phyloP scores from a whole-genome alignment of 2,329 filamentous ascomycete species.

The Cadophora gregata region DNA sequence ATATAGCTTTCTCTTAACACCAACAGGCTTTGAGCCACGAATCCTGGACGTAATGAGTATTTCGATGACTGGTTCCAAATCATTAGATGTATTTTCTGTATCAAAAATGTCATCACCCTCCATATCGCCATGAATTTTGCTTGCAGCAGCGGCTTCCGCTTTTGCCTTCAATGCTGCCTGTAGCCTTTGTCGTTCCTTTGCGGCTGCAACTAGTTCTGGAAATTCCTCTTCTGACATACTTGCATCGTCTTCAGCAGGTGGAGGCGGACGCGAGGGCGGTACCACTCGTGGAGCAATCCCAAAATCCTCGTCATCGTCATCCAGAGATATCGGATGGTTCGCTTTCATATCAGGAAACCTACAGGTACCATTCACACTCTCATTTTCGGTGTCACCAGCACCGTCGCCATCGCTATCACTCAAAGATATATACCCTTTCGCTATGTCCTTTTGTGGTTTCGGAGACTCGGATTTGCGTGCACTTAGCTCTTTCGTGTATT shows the following conservation, averaged over 20 bases:
- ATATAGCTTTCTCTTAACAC: constrained; percentile 70
- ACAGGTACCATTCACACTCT: neutral
- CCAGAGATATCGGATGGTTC: constrained; percentile 18
- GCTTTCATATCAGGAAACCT: constrained; percentile 16
- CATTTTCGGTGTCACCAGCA: constrained; percentile 15
- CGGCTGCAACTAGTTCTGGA: constrained; percentile 41
- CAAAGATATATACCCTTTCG: constrained; percentile 35
- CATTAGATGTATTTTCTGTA: neutral
- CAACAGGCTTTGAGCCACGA: constrained; percentile 61
- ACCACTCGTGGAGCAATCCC: neutral
- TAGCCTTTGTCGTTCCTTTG: constrained; percentile 38
- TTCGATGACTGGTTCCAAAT: constrained; percentile 57
- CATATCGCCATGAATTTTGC: constrained; percentile 27
- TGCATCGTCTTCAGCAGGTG: constrained; percentile 28
- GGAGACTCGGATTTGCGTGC: constrained; percentile 19
- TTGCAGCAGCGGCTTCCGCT: constrained; percentile 19
- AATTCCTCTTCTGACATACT: constrained; percentile 42
- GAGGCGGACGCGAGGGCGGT: constrained; percentile 12
- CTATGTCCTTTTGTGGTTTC: constrained; percentile 8
- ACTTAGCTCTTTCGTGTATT: constrained; percentile 32
- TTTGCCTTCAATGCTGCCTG: constrained; percentile 29
- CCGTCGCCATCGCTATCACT: constrained; percentile 36
- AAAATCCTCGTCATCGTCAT: constrained; percentile 33
- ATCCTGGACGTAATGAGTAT: constrained; percentile 75
- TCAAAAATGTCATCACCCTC: constrained; percentile 33